Evolutionary conservation across 1,284 basidiomycete species (phyloP).

Genomic region (Leccinum fuscescens): DNA sequence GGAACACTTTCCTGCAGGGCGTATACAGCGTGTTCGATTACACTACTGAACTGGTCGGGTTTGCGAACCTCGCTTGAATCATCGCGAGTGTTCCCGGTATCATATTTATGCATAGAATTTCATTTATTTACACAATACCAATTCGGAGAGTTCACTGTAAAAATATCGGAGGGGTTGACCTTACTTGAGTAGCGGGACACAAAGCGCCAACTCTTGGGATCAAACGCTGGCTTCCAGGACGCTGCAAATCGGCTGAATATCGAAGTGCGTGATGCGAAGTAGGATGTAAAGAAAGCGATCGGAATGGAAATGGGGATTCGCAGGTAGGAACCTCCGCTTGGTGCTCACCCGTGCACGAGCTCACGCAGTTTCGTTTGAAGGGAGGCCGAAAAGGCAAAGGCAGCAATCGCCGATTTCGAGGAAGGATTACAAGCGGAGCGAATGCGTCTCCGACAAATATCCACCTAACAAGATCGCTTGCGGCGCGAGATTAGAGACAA

Average conservation of each 20-base stretch:
- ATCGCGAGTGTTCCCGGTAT: background rate
- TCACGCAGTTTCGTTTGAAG: constrained; percentile 35
- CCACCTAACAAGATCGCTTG: constrained; percentile 57
- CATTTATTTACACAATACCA: background rate
- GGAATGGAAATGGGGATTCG: constrained; percentile 44
- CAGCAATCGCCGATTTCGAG: constrained; percentile 65
- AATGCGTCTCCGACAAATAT: constrained; percentile 57
- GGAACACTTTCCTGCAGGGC: background rate
- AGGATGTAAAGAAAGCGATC: constrained; percentile 37
- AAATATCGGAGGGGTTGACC: background rate
- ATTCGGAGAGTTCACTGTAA: background rate
- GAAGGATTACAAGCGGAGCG: constrained; percentile 65
- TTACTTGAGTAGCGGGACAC: constrained; percentile 44
- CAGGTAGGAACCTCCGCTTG: constrained; percentile 39
- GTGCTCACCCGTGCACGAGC: constrained; percentile 1
- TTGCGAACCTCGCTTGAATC: background rate
- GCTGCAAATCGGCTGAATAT: constrained; percentile 61
- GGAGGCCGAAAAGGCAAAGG: constrained; percentile 57
- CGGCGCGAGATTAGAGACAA: constrained; percentile 65
- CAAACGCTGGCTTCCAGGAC: constrained; percentile 65
- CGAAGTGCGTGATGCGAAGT: no score
- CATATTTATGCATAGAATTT: background rate
- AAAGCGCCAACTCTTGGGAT: constrained; percentile 52
- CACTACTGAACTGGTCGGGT: background rate
- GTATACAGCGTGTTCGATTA: background rate